Base-by-base conservation (phyloP, 2,329 filamentous ascomycete species). In the Trichothecium roseum region DNA sequence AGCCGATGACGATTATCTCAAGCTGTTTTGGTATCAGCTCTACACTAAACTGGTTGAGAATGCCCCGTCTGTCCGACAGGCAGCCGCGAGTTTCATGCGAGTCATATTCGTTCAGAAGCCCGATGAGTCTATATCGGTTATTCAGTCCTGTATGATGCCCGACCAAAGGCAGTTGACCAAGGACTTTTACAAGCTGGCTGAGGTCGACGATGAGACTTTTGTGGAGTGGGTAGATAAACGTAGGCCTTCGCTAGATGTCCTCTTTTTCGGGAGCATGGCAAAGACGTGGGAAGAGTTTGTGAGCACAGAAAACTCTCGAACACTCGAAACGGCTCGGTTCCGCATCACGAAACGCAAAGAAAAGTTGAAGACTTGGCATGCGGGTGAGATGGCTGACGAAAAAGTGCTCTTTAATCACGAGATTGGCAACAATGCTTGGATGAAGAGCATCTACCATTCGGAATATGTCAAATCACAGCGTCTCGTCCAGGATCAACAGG, bases 61-160 rank as follows among this genome's bases (percentile, higher is more conserved):
- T 1, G 70, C 80, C 35, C 63, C 72, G 20, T 60, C 71, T 2
- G 75, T 94, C 7, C 78, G 87, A 13, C 58, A 82, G 35, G 76
- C 84, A 30, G 84, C 89, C 18, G 85, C 85, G 9, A 83, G 84
- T 44, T 72, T 96, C 17, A 86, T 89, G 74, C 78, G 91, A n/a
- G 84, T 94, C 31, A 76, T 96, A 45, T 70, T 96, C 37, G 86
- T 96, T 1, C 89, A 96, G 50, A 95, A 94, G 55, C 88, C 89
- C 0, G 73, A 83, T 4, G 87, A 94, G 52, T 84, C 84, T 15
- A 72, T 78, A 0, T 66, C 69, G 1, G 72, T 95, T 34, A 72
- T 96, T 31, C 78, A 74, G 15, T 77, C 86, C 40, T 78, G 78
- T 24, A 78, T 81, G 48, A 70, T 72, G 0, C 66, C 74, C 1